Base-by-base conservation (phyloP, 2,329 filamentous ascomycete genomes). In the Fusarium dlaminii region DNA sequence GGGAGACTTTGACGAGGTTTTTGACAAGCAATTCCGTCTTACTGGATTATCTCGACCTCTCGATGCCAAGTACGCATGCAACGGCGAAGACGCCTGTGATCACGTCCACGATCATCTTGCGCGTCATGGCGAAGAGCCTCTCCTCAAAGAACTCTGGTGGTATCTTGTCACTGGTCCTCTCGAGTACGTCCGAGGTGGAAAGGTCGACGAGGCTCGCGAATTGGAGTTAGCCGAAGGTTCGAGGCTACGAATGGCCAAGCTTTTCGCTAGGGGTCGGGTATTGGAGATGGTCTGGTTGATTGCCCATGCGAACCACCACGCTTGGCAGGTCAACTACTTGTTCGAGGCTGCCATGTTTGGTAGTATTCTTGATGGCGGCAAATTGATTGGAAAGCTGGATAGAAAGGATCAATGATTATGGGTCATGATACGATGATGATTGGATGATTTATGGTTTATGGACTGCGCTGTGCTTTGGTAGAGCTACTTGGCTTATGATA, bases 261-360 rank as follows among this genome's bases (percentile, higher is more conserved):
- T 79, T 11, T 80, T 75, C 45, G 71, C 74, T 3, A 61, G 52
- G 13, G 75, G 75, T 3, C 48, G 30, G 14, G 65, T 77, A 18
- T 22, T 77, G 12, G 75, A 77, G 51, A 77, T 77, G 75, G 75
- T 77, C 3, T 77, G 75, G 75, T 13, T 77, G 9, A 77, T 77
- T 57, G 75, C 75, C 4, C 75, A 77, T 56, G 75, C 75, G 1
- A 75, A 68, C 46, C 72, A 75, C 10, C 75, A 77, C 6, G 79
- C 79, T 34, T 81, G 79, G 79, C 79, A 80, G 52, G 71, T 81
- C 6, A 81, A 81, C 37, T 74, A 76, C 20, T 30, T 81, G 14
- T 80, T 81, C 18, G 79, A 81, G 56, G 79, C 79, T 8, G 79
- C 79, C 48, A 81, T 81, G 79, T 81, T 80, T 74, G 79, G 79